Base-by-base conservation (phyloP, 1,139 yeast genomes). In the Scheffersomyces quercinus region DNA sequence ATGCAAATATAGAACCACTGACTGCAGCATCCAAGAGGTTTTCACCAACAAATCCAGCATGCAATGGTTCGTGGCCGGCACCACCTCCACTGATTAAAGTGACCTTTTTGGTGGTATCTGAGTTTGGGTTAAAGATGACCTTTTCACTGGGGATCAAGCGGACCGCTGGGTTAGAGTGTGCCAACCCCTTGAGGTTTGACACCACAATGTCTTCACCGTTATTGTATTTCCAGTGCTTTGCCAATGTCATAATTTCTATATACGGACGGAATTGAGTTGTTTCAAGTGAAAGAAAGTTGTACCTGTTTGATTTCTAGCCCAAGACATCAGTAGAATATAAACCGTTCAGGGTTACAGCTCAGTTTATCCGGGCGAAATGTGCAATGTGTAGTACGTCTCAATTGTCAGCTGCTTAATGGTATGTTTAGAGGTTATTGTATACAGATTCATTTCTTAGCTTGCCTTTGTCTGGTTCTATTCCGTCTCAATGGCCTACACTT, bases 31-130 rank as follows among this genome's bases (percentile, higher is more conserved):
- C 89, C 36, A 91, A 66, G 56, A 86, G 70, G 41, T 93, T 93
- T 26, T 79, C 75, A 5, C 97, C 97, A 11, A 91, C 93, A 60
- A 82, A 90, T 0, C 97, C 97, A 4, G 88, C 93, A 59, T 90
- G 97, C 7, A 91, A 75, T 28, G 97, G 97, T 65, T 91, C 97
- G 61, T 91, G 98, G 32, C 98, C 98, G 8, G 93, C 83, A 28
- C 98, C 98, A 43, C 98, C 98, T 45, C 97, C 97, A 37, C 96
- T 83, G 26, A 91, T 69, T 42, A 91, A 56, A 3, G 89, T 78
- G 37, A 90, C 85, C 55, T 85, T 83, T 28, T 68, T 65, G n/a
- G 59, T 42, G 15, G 71, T 59, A 34, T 68, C 60, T 3, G 71
- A 59, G 37, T 59, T 47, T 5, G 73, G 65, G 44, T 70, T 69